Percentiles rank a stretch among this genome's conserved stretches.
These are phyloP conservation scores for Ganoderma leucocontextum DNA, from an alignment of 1,284 basidiomycete genomes.

Conservation along the genomic window DNA sequence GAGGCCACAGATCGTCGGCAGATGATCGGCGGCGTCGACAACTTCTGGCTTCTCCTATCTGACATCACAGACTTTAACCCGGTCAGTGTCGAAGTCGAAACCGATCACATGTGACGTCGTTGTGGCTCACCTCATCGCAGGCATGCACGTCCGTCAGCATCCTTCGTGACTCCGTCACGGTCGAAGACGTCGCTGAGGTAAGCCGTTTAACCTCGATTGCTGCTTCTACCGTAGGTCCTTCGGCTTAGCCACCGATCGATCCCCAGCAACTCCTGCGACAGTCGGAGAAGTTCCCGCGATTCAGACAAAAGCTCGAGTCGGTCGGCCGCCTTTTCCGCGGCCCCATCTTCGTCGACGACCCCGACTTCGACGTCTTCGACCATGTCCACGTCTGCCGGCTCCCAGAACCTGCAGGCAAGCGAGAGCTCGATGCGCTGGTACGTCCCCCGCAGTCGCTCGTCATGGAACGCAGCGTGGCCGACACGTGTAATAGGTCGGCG, in stretches of 20 bases:
- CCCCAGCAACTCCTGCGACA: slow-evolving; percentile 24
- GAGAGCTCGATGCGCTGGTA: slow-evolving; percentile 40
- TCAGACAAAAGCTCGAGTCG: slow-evolving; percentile 37
- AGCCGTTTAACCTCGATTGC: not conserved
- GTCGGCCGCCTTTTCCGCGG: slow-evolving; percentile 39
- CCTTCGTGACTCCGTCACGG: slow-evolving; percentile 32
- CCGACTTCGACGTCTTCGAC: slow-evolving; percentile 37
- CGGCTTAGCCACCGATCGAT: slow-evolving; percentile 1
- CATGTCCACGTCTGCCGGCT: slow-evolving; percentile 35
- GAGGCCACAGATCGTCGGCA: slow-evolving; percentile 36
- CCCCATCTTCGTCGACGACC: slow-evolving; percentile 40
- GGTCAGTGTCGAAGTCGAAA: slow-evolving; percentile 20
- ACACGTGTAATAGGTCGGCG: slow-evolving; percentile 34
- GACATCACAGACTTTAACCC: slow-evolving; percentile 43
- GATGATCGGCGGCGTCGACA: slow-evolving; percentile 42
- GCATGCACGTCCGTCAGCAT: slow-evolving; percentile 38
- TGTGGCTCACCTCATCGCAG: slow-evolving; percentile 19
- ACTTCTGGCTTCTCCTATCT: slow-evolving; percentile 40
- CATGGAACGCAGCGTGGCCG: not conserved
- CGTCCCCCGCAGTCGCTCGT: not conserved
- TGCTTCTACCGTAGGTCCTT: not conserved
- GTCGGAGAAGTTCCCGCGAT: slow-evolving; percentile 38
- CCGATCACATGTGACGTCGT: not conserved
- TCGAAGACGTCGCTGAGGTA: slow-evolving; percentile 33
- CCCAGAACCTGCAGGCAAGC: slow-evolving; percentile 40